A percentile compares a stretch with the other conserved stretches of the same genome.
These are phyloP conservation scores for Paramecium primaurelia DNA, from an alignment of 73 alveolate species.

Conservation along the genomic window DNA sequence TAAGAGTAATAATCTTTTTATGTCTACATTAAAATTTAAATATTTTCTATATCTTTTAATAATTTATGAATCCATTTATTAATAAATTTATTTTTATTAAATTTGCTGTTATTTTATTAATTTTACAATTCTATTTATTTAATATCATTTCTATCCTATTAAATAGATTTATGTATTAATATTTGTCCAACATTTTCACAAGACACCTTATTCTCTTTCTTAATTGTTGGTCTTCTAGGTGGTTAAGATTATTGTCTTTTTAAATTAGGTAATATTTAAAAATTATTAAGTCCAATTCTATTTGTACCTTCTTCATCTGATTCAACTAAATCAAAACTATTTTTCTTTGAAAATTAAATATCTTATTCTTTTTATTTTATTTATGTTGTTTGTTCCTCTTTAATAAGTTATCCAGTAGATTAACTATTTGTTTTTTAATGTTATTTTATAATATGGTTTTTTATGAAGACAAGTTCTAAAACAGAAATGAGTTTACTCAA, in stretches of 20 bases:
- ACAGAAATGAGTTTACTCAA: background rate
- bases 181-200: background rate
- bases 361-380: background rate
- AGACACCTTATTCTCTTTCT: background rate
- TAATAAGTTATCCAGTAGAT: background rate
- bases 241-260: background rate
- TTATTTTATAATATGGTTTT: background rate
- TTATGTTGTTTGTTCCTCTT: background rate
- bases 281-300: background rate
- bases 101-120: background rate
- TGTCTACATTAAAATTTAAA: background rate
- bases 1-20: background rate
- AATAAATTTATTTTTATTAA: background rate
- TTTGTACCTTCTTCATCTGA: conserved; percentile 12
- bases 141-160: conserved; percentile 42
- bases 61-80: conserved; percentile 7
- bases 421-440: background rate
- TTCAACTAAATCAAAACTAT: background rate
- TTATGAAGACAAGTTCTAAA: background rate
- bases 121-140: conserved; percentile 6
- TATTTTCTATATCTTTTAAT: background rate
- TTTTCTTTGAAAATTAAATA: background rate
- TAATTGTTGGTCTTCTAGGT: background rate
- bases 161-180: conserved; percentile 6
- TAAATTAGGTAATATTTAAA: background rate